phyloP scores from a whole-genome alignment of 805 yeast species.

The Saccharomycopsis sp. region DNA sequence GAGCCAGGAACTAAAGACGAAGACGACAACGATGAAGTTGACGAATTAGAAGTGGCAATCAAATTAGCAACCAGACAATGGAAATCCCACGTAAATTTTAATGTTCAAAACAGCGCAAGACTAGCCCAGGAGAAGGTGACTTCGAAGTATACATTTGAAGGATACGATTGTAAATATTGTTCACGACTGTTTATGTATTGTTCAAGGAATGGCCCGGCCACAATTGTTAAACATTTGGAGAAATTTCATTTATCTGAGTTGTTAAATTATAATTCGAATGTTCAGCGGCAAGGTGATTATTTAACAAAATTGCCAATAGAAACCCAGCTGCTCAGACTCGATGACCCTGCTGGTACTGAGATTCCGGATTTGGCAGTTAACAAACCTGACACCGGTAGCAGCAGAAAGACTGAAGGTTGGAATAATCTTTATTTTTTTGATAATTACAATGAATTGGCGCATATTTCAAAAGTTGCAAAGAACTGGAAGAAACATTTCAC shows the following conservation, averaged over 20 bases:
- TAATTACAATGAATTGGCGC: slow-evolving; percentile 3
- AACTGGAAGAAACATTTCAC: slow-evolving; percentile 17
- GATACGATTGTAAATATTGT: slow-evolving; percentile 18
- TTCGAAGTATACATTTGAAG: slow-evolving; percentile 2
- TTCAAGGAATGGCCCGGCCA: slow-evolving; percentile 20
- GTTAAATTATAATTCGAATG: slow-evolving; percentile 6
- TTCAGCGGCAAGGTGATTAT: background rate
- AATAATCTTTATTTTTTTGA: too few relatives aligned
- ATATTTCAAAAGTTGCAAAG: slow-evolving; percentile 14
- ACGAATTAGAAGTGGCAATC: slow-evolving; percentile 11
- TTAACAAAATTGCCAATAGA: background rate
- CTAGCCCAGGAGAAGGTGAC: background rate
- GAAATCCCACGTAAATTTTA: slow-evolving; percentile 13
- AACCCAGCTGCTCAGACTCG: too few relatives aligned
- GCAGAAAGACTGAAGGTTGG: too few relatives aligned
- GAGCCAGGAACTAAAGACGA: background rate
- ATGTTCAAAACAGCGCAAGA: slow-evolving; percentile 4
- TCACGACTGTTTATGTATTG: slow-evolving; percentile 15
- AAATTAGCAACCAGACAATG: slow-evolving; percentile 18
- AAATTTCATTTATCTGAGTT: slow-evolving; percentile 13
- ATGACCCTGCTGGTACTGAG: background rate
- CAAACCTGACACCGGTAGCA: background rate
- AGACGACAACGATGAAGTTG: slow-evolving; percentile 1
- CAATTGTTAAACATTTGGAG: slow-evolving; percentile 21
- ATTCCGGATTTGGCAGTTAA: background rate